A percentile compares a stretch with the other conserved stretches of the same genome.
These are phyloP conservation scores for sunflower (Helianthus annuus) DNA, from an alignment of 129 eudicot genomes.

Conservation along the genomic window HanXRQr2.0-SUNRISE NC_035446.2:145120631-145121130, in stretches of 20 bases:
- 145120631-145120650: constrained; percentile 30
- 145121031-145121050: not conserved
- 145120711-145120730: not conserved
- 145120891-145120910: not conserved
- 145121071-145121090: constrained; percentile 55
- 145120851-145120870: not conserved
- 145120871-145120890: not conserved
- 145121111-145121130: constrained; percentile 63
- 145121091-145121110: constrained; percentile 64
- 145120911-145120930: not conserved
- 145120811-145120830: not conserved
- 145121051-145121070: not conserved
- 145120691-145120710: not conserved
- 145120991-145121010: no score
- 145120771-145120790: no score
- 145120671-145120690: no score
- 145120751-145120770: no score
- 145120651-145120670: not conserved
- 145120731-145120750: not conserved
- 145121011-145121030: not conserved
- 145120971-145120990: not conserved
- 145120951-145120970: not conserved
- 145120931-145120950: not conserved
- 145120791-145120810: no score
- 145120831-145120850: no score